Conservation (phyloP, 768 basidiomycete species). For the Rhodotorula diobovata region DNA sequence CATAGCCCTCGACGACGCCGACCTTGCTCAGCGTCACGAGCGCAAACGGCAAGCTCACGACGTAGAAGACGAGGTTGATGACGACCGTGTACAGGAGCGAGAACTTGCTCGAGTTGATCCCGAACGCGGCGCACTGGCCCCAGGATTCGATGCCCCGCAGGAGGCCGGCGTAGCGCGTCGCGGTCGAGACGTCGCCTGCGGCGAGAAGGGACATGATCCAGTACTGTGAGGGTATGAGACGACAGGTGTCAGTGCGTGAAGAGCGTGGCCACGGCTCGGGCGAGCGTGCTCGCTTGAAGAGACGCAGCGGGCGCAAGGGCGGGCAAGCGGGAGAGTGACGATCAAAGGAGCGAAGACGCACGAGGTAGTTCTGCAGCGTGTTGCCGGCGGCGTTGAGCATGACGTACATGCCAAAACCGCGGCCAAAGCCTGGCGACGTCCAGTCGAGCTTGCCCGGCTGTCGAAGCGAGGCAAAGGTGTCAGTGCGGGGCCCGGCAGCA, state of each 20-base stretch:
- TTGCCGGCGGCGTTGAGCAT: constrained; percentile 9
- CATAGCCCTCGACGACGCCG: background rate
- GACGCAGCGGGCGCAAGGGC: no score
- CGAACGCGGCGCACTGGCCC: constrained; percentile 14
- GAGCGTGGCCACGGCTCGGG: no score
- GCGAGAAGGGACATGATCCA: constrained; percentile 7
- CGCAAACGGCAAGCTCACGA: background rate
- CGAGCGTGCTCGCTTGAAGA: no score
- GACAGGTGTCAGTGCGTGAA: background rate
- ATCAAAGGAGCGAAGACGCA: background rate
- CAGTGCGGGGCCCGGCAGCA: no score
- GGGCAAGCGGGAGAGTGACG: background rate
- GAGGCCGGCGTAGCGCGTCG: constrained; percentile 10
- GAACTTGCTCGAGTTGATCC: background rate
- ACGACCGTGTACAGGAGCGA: constrained; percentile 8
- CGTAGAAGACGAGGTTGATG: constrained; percentile 11
- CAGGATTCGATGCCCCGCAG: constrained; percentile 18
- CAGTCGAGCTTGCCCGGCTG: constrained; percentile 25
- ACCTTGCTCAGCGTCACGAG: background rate
- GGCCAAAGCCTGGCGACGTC: constrained; percentile 3
- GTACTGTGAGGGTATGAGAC: background rate
- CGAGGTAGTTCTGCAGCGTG: constrained; percentile 15
- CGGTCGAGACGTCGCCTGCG: background rate
- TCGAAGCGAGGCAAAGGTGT: background rate
- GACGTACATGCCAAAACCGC: constrained; percentile 13